Evolutionary conservation across 1,139 yeast species (phyloP).

Genomic region (Saccharomyces hybrid): DNA sequence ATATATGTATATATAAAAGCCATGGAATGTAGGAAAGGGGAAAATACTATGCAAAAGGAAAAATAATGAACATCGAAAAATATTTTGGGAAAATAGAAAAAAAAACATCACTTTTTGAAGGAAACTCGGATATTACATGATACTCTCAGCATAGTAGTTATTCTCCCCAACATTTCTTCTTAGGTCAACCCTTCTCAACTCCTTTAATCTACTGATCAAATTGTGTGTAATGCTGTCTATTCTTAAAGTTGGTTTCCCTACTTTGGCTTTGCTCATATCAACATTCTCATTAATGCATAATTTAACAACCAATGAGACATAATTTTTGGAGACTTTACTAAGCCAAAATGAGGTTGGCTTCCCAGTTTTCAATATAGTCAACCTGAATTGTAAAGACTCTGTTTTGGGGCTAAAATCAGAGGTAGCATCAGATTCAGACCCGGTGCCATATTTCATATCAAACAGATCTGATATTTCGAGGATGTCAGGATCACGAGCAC

Average conservation of each 20-base stretch:
- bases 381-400: slow-evolving; percentile 14
- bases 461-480: slow-evolving; percentile 21
- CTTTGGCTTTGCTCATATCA: slow-evolving; percentile 3
- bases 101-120: neutral
- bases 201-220: slow-evolving; percentile 4
- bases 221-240: slow-evolving; percentile 4
- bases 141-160: slow-evolving; percentile 9
- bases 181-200: slow-evolving; percentile 21
- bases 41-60: neutral
- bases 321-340: slow-evolving; percentile 10
- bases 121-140: neutral
- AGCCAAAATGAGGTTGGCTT: slow-evolving; percentile 15
- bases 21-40: neutral
- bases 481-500: slow-evolving; percentile 14
- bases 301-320: slow-evolving; percentile 17
- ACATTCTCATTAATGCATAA: slow-evolving; percentile 11
- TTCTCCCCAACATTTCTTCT: slow-evolving; percentile 29
- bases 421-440: slow-evolving; percentile 8
- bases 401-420: slow-evolving; percentile 1
- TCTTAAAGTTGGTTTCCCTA: slow-evolving; percentile 2
- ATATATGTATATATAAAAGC: neutral
- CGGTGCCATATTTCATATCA: slow-evolving; percentile 7
- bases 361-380: slow-evolving; percentile 17
- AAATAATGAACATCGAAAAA: neutral
- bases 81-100: neutral